Base-by-base conservation (phyloP, 1,284 basidiomycete genomes). In the Malassezia sympodialis region DNA sequence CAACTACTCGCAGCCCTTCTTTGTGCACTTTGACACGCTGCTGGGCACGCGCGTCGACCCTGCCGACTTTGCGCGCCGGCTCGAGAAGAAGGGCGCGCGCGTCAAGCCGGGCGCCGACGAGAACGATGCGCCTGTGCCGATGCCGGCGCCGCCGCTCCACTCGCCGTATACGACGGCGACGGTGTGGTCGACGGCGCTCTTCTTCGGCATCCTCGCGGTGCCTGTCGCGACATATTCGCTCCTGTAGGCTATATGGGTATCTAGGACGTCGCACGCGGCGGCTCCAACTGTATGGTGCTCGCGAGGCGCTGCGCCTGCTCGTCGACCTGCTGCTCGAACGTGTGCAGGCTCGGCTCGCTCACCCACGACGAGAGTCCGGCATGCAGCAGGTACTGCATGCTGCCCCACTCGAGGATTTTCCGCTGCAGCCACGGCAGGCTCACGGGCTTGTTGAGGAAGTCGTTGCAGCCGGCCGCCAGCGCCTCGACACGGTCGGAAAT, bases 371-470 rank as follows among this genome's bases (percentile, higher is more conserved):
- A 39, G 12, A 67, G 39, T 1, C 68, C 68, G 3, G 66, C 63
- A 30, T 71, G 66, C 59, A 73, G 56, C 31, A 73, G 60, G 47
- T 73, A 73, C 65, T 73, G 72, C 77, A 78, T 78, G 21, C 69
- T 79, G 4, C 80, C 93, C 94, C 94, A 99, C 76, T 99, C 94
- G 60, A 94, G 87, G 67, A 98, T 91, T 80, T 99, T 99, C 79
- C 86, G 88, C 75, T 96, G 90, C 49, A 99, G 79, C 94, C 94
- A 99, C 46, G 86, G 81, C 19, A 94, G 79, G 10, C 87, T 89
- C 27, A 98, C 93, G 0, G 94, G 94, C 72, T 99, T 98, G 45
- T 91, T 98, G 53, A 99, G 77, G 77, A 96, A 99, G 76, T 99
- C 94, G 69, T 99, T 98, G 77, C 94, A 99, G 2, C 94, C 94